phyloP scores from a whole-genome alignment of 192 early-diverging fungal species.

The Diversispora eburnea region DNA sequence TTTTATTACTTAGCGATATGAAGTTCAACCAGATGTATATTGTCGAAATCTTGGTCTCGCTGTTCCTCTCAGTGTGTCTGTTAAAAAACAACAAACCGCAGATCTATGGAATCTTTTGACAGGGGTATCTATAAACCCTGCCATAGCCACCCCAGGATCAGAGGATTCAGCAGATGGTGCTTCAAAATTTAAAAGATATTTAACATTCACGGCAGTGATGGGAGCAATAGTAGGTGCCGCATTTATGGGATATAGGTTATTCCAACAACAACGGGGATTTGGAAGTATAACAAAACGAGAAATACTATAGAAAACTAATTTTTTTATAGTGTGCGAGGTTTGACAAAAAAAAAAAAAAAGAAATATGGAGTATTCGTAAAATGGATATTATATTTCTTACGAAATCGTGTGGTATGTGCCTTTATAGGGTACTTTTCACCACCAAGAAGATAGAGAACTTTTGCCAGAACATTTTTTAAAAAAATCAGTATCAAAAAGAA shows the following conservation, averaged over 20 bases:
- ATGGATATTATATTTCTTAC: no score
- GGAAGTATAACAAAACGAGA: slow-evolving; percentile 11
- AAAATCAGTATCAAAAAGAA: no score
- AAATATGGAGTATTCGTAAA: no score
- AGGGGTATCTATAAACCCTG: slow-evolving; percentile 78
- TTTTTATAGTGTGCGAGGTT: not conserved
- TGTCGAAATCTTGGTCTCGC: slow-evolving; percentile 82
- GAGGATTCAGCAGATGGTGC: slow-evolving; percentile 33
- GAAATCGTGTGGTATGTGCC: no score
- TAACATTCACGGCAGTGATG: slow-evolving; percentile 39
- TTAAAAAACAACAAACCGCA: slow-evolving; percentile 79
- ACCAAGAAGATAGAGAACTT: no score
- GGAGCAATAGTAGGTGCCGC: slow-evolving; percentile 37
- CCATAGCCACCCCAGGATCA: slow-evolving; percentile 40
- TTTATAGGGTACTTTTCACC: no score
- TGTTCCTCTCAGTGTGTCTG: slow-evolving; percentile 88
- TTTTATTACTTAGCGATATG: slow-evolving; percentile 47
- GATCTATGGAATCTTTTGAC: slow-evolving; percentile 87
- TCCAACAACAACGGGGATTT: slow-evolving; percentile 33
- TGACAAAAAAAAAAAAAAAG: no score
- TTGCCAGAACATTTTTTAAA: no score
- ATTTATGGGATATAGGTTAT: slow-evolving; percentile 37
- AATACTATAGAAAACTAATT: slow-evolving; percentile 1
- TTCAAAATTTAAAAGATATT: slow-evolving; percentile 32
- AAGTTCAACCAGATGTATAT: slow-evolving; percentile 89